These are phyloP conservation scores for Ogataea pini DNA, from an alignment of 805 yeast genomes.

Conservation along the genomic window DNA sequence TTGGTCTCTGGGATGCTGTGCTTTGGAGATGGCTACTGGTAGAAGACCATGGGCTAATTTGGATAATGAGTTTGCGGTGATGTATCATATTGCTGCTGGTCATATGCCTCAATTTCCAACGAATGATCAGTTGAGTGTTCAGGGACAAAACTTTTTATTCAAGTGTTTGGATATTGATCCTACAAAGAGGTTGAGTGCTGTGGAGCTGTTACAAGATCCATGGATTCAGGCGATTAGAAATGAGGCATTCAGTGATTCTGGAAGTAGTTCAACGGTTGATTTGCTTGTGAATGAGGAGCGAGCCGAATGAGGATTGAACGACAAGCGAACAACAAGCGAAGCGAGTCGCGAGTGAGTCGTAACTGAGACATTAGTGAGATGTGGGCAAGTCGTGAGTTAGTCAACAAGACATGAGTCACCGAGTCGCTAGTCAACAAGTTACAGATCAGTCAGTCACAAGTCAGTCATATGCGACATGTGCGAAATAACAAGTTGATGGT, in stretches of 20 bases:
- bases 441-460: too few relatives aligned
- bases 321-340: neutral
- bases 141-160: constrained; percentile 69
- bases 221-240: constrained; percentile 79
- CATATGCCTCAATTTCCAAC: constrained; percentile 85
- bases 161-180: constrained; percentile 86
- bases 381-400: too few relatives aligned
- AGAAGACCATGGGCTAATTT: constrained; percentile 94
- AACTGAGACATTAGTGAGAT: too few relatives aligned
- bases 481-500: too few relatives aligned
- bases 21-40: constrained; percentile 95
- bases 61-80: constrained; percentile 97
- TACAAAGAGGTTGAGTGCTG: constrained; percentile 74
- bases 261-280: constrained; percentile 23
- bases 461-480: too few relatives aligned
- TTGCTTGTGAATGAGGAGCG: constrained; percentile 7
- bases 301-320: neutral
- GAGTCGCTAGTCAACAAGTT: too few relatives aligned
- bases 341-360: too few relatives aligned
- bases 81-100: constrained; percentile 98
- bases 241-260: constrained; percentile 59
- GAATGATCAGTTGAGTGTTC: constrained; percentile 70
- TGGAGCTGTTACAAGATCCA: constrained; percentile 81
- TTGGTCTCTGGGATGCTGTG: constrained; percentile 97
- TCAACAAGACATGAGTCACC: too few relatives aligned